Percentiles rank a stretch among this genome's conserved stretches.
Evolutionary conservation across 805 yeast genomes (phyloP).

Genomic region (Saccharomycopsis capsularis): DNA sequence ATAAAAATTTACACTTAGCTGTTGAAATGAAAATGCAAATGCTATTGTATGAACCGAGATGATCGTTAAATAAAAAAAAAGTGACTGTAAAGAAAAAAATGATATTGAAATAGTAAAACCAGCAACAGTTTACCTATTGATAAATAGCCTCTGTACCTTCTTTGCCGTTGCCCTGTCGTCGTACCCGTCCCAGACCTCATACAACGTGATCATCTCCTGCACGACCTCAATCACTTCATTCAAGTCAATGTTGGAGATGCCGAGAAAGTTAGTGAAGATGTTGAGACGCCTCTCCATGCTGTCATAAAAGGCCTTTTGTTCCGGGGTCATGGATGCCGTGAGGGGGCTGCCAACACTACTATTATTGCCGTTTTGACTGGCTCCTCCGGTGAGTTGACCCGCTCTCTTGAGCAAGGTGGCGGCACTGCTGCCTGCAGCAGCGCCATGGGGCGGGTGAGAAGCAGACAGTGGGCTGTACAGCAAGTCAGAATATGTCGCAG

Average conservation of each 20-base stretch:
- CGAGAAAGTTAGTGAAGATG: slow-evolving; percentile 57
- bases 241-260: slow-evolving; percentile 67
- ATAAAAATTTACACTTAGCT: neutral
- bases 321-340: neutral
- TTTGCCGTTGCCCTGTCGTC: slow-evolving; percentile 57
- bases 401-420: neutral
- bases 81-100: neutral
- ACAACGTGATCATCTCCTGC: slow-evolving; percentile 75
- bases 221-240: slow-evolving; percentile 74
- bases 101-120: neutral
- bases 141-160: slow-evolving; percentile 34
- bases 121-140: slow-evolving; percentile 20
- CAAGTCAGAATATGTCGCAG: too few relatives aligned
- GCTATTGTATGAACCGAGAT: neutral
- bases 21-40: neutral
- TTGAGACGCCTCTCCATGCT: slow-evolving; percentile 38
- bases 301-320: neutral
- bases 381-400: neutral
- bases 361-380: neutral
- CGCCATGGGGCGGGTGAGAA: too few relatives aligned
- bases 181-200: slow-evolving; percentile 82
- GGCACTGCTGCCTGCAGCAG: neutral
- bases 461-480: too few relatives aligned
- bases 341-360: neutral
- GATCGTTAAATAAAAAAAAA: neutral